These are phyloP conservation scores for Phytophthora pinifolia DNA, from an alignment of 352 stramenopile species.

Conservation along the genomic window DNA sequence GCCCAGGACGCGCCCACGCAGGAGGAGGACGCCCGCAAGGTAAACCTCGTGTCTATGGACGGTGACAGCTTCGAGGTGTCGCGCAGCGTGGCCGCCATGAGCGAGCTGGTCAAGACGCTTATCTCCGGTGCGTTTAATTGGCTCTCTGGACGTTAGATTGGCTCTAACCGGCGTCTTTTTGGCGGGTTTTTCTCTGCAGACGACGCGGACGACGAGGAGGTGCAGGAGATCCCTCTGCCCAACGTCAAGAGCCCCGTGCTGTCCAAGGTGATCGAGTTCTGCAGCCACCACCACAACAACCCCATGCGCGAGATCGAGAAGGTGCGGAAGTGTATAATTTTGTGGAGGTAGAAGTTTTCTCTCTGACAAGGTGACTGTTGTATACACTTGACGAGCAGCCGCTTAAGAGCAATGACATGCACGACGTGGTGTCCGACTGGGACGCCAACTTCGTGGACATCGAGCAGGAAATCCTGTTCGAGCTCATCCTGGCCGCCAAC, in stretches of 20 bases:
- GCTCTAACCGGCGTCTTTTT: not conserved
- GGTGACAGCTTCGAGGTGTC: conserved; percentile 96
- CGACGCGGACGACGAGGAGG: conserved; percentile 94
- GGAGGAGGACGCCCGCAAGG: conserved; percentile 81
- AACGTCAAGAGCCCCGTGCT: conserved; percentile 98
- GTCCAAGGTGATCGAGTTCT: conserved; percentile 98
- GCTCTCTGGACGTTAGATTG: no score
- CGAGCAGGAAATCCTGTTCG: conserved; percentile 99
- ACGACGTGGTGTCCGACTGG: conserved; percentile 99
- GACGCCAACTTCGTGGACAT: conserved; percentile 99
- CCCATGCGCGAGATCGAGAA: conserved; percentile 99
- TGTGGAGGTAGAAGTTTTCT: no score
- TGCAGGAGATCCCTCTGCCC: conserved; percentile 96
- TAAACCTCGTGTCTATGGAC: conserved; percentile 93
- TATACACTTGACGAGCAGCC: conserved; percentile 56
- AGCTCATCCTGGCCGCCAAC: conserved; percentile 99
- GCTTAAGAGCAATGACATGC: conserved; percentile 97
- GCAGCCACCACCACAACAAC: conserved; percentile 94
- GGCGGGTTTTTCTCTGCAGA: conserved; percentile 38
- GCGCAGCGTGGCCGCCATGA: conserved; percentile 95
- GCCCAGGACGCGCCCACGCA: conserved; percentile 47
- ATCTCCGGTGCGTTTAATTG: conserved; percentile 82
- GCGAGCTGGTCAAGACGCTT: conserved; percentile 97
- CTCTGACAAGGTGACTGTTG: not conserved
- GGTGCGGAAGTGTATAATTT: conserved; percentile 30